Percentiles rank a stretch among this genome's conserved stretches.
phyloP scores from a whole-genome alignment of 176 grass and related monocot genomes.

The Leersia perrieri region DNA sequence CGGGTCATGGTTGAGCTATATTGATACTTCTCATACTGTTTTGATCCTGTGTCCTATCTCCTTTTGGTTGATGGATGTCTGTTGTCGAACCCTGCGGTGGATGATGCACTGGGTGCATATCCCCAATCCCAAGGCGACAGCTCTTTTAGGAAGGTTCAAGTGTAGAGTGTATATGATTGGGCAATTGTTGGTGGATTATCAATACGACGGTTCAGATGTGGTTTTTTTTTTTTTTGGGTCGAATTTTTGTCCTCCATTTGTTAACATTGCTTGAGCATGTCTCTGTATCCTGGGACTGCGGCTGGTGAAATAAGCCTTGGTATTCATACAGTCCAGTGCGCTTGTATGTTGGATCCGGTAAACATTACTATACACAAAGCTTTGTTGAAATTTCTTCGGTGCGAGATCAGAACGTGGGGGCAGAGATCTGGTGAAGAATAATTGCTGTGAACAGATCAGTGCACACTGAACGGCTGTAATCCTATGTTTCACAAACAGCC shows the following conservation, averaged over 20 bases:
- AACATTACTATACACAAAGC: neutral
- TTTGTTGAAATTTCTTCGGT: neutral
- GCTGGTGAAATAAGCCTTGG: conserved; percentile 13
- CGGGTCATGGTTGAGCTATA: neutral
- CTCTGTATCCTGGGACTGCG: neutral
- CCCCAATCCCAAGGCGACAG: neutral
- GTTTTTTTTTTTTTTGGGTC: neutral
- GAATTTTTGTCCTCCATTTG: conserved; percentile 25
- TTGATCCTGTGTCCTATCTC: neutral
- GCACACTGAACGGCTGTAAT: neutral
- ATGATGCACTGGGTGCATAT: neutral
- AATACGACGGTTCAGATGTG: neutral
- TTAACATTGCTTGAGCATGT: conserved; percentile 8
- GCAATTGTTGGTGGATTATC: conserved; percentile 10
- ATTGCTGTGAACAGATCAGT: neutral
- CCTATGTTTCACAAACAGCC: neutral
- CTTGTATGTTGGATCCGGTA: neutral
- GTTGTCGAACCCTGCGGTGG: conserved; percentile 12
- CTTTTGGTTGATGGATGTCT: conserved; percentile 2
- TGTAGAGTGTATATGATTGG: conserved; percentile 55
- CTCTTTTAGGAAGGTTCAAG: neutral
- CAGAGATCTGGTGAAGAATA: neutral
- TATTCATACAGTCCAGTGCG: neutral
- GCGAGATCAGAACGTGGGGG: neutral
- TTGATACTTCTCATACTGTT: conserved; percentile 21